Base-by-base conservation (phyloP, 768 basidiomycete genomes). In the Xerocomus spinulosus region DNA sequence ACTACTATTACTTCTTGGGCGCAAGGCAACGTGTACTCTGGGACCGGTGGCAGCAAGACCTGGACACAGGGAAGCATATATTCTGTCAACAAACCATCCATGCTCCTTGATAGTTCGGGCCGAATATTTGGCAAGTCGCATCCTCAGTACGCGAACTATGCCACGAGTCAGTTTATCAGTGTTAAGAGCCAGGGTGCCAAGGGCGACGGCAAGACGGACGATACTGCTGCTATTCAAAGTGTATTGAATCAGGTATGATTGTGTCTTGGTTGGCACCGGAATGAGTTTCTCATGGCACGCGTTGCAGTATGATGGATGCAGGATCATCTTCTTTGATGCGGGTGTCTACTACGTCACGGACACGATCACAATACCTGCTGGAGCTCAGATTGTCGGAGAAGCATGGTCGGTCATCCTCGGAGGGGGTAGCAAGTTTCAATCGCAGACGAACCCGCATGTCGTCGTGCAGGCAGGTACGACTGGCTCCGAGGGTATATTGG, bases 281-380 rank as follows among this genome's bases (percentile, higher is more conserved):
- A 12, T 17, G 1, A 0, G 5, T 2, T n/a, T 26, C 25, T 38
- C 18, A 12, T 28, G 3, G 9, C 17, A 25, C 33, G 0, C 20
- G 6, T 21, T 6, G 7, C 46, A 87, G 85, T 85, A 75, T 55
- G 69, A 81, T 7, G 82, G 81, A 5, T 81, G 81, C 73, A 87
- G 82, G 58, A 83, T 92, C 60, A 82, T 91, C 32, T 90, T 87
- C 71, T 80, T 90, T 59, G 89, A 91, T 54, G 83, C 84, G 2
- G 78, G 78, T 8, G 71, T 70, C n/a, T 79, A 79, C 64, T 53
- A 70, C 36, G 67, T 79, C 42, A 69, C 73, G 14, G 14, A 69
- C 46, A 79, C 78, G n/a, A 67, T 79, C 39, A 65, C 56, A 33
- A 72, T 79, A 28, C 78, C 78, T 21, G 68, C 71, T 2, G 77